A percentile compares a stretch with the other conserved stretches of the same genome.
Evolutionary conservation across 306 rosid genomes (phyloP).

Genomic region (Hippophae tibetana): DNA sequence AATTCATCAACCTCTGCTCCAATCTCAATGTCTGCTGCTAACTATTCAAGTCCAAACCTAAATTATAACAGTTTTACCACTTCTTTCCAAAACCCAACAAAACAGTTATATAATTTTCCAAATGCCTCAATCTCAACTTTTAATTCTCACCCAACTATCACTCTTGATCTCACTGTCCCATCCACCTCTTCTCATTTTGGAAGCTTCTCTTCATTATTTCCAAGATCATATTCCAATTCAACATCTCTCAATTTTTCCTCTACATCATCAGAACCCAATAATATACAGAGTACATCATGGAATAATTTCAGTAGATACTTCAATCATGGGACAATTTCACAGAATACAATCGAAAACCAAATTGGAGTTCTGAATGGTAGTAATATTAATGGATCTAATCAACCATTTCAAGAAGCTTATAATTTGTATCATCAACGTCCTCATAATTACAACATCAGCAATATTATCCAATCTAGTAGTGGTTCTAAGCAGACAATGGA

Average conservation of each 20-base stretch:
- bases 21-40: too few species aligned
- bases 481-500: not conserved
- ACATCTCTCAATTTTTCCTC: too few species aligned
- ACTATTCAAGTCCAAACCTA: not conserved
- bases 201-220: constrained; percentile 10
- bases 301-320: too few species aligned
- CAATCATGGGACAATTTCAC: too few species aligned
- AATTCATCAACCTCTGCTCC: constrained; percentile 11
- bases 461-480: not conserved
- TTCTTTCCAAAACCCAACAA: constrained; percentile 17
- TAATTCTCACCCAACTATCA: constrained; percentile 53
- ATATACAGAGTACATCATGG: too few species aligned
- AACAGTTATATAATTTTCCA: constrained; percentile 24
- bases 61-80: not conserved
- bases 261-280: too few species aligned
- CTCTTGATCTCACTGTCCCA: constrained; percentile 37
- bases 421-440: too few species aligned
- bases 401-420: too few species aligned
- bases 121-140: constrained; percentile 35
- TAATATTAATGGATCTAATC: too few species aligned
- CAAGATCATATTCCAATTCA: too few species aligned
- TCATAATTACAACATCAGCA: not conserved
- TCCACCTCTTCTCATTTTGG: constrained; percentile 21
- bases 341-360: too few species aligned
- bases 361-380: too few species aligned